phyloP scores from a whole-genome alignment of 495 filamentous ascomycete species.

The Penicillium malachiteum region DNA sequence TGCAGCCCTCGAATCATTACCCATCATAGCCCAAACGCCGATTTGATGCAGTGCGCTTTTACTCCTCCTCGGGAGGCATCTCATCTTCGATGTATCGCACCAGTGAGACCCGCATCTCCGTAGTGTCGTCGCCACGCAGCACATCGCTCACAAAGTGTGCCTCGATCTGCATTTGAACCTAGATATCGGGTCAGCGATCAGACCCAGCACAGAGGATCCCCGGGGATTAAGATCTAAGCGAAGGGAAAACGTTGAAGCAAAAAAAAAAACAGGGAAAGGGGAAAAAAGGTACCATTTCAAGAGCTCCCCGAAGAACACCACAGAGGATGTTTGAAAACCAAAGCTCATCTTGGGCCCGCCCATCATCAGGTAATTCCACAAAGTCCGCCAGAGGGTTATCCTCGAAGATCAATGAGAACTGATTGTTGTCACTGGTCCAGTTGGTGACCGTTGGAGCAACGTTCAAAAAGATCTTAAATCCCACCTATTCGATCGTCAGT shows the following conservation, averaged over 20 bases:
- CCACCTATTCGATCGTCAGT: slow-evolving; percentile 58
- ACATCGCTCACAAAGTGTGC: slow-evolving; percentile 96
- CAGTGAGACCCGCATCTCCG: slow-evolving; percentile 93
- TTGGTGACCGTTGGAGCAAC: slow-evolving; percentile 94
- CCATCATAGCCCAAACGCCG: slow-evolving; percentile 17
- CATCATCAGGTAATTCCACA: slow-evolving; percentile 95
- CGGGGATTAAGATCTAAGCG: not conserved
- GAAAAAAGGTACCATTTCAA: slow-evolving; percentile 77
- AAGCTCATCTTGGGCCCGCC: slow-evolving; percentile 89
- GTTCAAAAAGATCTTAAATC: slow-evolving; percentile 98
- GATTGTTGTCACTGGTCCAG: slow-evolving; percentile 93
- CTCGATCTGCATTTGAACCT: slow-evolving; percentile 99
- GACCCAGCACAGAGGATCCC: slow-evolving; percentile 11
- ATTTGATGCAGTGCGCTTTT: slow-evolving; percentile 7
- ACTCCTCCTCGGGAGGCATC: slow-evolving; percentile 94
- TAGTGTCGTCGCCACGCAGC: slow-evolving; percentile 88
- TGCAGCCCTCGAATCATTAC: not conserved
- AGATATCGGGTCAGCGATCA: slow-evolving; percentile 23
- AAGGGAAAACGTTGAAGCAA: not conserved
- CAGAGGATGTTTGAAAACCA: slow-evolving; percentile 99
- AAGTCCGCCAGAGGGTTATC: slow-evolving; percentile 97
- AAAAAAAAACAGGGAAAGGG: not conserved
- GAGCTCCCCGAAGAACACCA: slow-evolving; percentile 81
- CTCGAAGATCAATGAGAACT: slow-evolving; percentile 93
- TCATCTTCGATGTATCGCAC: slow-evolving; percentile 97